These are phyloP conservation scores for Debaryomyces sp. DNA, from an alignment of 1,139 yeast genomes.

Conservation along the genomic window DNA sequence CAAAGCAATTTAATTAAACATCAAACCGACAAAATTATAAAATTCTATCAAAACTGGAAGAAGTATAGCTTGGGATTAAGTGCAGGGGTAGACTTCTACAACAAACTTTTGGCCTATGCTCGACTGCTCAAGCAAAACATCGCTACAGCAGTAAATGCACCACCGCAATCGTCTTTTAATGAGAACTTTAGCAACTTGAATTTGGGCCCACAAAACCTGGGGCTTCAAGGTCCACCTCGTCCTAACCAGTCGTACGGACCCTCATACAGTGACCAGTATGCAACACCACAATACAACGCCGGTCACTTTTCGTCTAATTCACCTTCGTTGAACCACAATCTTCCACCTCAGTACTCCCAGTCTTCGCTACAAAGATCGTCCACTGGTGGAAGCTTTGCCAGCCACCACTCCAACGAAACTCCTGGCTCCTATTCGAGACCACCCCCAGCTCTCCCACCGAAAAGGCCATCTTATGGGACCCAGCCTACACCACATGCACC, in stretches of 20 bases:
- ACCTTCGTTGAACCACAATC: neutral
- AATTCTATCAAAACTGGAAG: slow-evolving; percentile 61
- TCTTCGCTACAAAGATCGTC: slow-evolving; percentile 5
- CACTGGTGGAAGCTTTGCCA: slow-evolving; percentile 3
- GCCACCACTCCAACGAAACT: slow-evolving; percentile 1
- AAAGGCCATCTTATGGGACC: slow-evolving; percentile 3
- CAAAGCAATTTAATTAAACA: slow-evolving; percentile 24
- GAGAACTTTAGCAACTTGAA: neutral
- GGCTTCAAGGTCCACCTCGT: slow-evolving; percentile 1
- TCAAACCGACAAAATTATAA: slow-evolving; percentile 41
- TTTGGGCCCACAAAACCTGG: slow-evolving; percentile 1
- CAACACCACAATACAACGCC: neutral
- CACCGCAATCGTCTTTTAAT: slow-evolving; percentile 6
- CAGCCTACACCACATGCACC: neutral
- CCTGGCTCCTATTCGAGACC: slow-evolving; percentile 7
- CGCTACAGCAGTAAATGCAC: slow-evolving; percentile 4
- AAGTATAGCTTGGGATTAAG: slow-evolving; percentile 59
- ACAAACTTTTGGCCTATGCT: slow-evolving; percentile 52
- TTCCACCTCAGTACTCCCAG: neutral
- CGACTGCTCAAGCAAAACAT: slow-evolving; percentile 37
- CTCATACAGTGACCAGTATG: neutral
- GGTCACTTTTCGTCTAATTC: slow-evolving; percentile 4
- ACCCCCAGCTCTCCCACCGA: slow-evolving; percentile 12
- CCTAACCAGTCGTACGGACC: neutral
- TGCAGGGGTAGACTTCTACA: slow-evolving; percentile 68